Conservation (phyloP, 768 basidiomycete species). For the Naematelia aurantialba region DNA sequence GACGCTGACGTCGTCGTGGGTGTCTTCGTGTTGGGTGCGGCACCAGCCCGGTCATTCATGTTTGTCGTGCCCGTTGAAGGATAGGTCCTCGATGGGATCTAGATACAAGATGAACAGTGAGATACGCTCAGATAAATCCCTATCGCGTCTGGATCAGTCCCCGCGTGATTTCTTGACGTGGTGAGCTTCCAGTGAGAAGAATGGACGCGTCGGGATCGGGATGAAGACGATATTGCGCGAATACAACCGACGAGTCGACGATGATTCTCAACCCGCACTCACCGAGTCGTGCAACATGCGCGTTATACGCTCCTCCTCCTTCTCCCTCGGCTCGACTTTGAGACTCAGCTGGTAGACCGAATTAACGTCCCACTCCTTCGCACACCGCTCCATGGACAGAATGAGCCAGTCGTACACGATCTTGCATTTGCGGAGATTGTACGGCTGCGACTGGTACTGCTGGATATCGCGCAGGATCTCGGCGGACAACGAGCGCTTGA, state of each 20-base stretch:
- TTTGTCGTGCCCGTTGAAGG: background rate
- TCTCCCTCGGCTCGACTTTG: constrained; percentile 84
- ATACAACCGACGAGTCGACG: too few species aligned
- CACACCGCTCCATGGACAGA: constrained; percentile 67
- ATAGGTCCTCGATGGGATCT: background rate
- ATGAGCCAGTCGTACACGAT: constrained; percentile 71
- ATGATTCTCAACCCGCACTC: constrained; percentile 13
- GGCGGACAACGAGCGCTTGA: constrained; percentile 90
- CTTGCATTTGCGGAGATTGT: constrained; percentile 71
- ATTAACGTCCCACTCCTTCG: constrained; percentile 42
- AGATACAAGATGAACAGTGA: background rate
- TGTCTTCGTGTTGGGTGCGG: too few species aligned
- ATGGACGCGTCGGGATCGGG: too few species aligned
- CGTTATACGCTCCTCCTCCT: constrained; percentile 87
- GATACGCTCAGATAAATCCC: background rate
- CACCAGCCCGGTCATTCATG: too few species aligned
- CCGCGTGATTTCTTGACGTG: background rate
- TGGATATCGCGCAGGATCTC: constrained; percentile 96
- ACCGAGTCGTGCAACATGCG: constrained; percentile 45
- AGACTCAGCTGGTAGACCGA: constrained; percentile 72
- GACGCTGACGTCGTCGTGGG: too few species aligned
- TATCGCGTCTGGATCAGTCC: background rate
- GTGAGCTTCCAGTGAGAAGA: too few species aligned
- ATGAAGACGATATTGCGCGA: too few species aligned
- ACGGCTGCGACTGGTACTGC: constrained; percentile 86